Conservation (phyloP, 2,329 filamentous ascomycete genomes). For the Trichoderma sp. region DNA sequence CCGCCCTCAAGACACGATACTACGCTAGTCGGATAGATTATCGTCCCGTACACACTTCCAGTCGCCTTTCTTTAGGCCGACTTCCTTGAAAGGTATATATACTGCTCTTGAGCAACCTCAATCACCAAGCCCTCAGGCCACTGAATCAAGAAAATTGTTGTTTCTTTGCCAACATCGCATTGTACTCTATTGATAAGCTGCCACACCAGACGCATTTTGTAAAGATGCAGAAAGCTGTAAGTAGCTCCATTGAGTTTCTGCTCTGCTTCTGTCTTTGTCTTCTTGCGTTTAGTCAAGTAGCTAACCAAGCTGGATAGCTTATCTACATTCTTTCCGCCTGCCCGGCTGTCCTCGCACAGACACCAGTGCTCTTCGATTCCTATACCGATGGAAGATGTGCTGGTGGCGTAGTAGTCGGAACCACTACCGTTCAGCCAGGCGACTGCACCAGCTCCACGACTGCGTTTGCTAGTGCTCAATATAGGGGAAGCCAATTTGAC, state of each 20-base stretch:
- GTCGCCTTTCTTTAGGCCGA: no score
- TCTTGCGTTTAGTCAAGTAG: not conserved
- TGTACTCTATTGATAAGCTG: no score
- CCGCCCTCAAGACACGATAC: not conserved
- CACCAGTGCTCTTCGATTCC: not conserved
- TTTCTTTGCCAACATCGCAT: no score
- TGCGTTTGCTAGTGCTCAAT: not conserved
- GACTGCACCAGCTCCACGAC: not conserved
- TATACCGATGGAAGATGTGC: not conserved
- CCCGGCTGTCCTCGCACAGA: not conserved
- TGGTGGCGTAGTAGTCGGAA: not conserved
- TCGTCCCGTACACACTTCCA: not conserved
- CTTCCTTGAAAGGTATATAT: no score
- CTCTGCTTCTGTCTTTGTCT: no score
- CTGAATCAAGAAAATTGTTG: no score
- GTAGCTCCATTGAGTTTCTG: not conserved
- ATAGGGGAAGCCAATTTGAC: not conserved
- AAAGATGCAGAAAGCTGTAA: not conserved
- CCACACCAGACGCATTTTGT: no score
- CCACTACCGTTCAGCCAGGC: not conserved
- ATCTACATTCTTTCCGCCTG: not conserved
- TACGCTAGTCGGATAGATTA: constrained; percentile 1
- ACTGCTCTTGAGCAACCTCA: no score
- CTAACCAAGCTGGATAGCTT: not conserved
- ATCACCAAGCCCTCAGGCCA: not conserved